Evolutionary conservation across 2,329 filamentous ascomycete species (phyloP).

Genomic region (Botryotinia narcissicola): DNA sequence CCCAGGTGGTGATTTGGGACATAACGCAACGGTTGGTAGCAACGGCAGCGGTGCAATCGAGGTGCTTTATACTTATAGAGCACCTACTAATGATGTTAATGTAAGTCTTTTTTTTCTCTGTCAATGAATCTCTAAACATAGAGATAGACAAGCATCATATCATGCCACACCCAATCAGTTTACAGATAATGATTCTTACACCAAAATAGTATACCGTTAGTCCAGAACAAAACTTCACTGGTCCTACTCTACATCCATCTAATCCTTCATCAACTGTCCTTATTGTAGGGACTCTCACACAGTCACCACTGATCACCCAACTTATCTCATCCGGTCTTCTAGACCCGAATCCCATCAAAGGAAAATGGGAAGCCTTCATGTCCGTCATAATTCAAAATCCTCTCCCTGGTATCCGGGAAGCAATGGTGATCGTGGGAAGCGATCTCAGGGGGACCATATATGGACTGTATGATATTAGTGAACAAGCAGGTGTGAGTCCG

Average conservation of each 20-base stretch:
- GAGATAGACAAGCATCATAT: background rate
- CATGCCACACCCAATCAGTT: background rate
- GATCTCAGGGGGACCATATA: constrained; percentile 66
- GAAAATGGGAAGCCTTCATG: constrained; percentile 68
- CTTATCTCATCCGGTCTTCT: constrained; percentile 56
- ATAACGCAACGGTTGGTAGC: constrained; percentile 24
- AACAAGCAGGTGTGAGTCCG: constrained; percentile 71
- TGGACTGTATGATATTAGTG: constrained; percentile 68
- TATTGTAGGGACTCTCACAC: constrained; percentile 66
- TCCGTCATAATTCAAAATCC: constrained; percentile 58
- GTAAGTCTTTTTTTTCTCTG: constrained; percentile 25
- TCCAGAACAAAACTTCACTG: constrained; percentile 44
- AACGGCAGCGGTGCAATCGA: constrained; percentile 23
- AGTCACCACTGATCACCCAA: constrained; percentile 59
- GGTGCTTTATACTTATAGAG: constrained; percentile 34
- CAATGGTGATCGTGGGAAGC: constrained; percentile 66
- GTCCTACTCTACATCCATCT: constrained; percentile 41
- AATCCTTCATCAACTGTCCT: constrained; percentile 51
- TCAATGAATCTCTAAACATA: background rate
- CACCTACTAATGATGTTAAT: constrained; percentile 32
- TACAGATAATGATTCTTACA: background rate
- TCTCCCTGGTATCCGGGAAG: constrained; percentile 52
- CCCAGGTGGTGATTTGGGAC: constrained; percentile 17
- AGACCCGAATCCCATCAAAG: constrained; percentile 55
- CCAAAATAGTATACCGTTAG: constrained; percentile 44